Conservation (phyloP, 1,284 basidiomycete species). For the Bondarzewia mesenterica region DNA sequence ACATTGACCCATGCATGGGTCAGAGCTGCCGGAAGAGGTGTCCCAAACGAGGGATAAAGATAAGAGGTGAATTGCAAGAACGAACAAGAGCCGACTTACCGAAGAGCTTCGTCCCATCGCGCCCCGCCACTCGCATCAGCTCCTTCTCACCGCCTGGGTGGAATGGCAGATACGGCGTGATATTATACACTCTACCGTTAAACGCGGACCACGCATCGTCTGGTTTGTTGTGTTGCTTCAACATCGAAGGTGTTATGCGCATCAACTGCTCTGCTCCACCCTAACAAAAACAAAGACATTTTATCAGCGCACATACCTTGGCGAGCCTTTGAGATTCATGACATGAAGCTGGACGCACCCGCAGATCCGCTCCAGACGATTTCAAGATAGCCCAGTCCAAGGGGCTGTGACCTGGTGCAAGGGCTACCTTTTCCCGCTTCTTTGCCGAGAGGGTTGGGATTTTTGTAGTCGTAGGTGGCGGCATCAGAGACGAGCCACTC, state of each 20-base stretch:
- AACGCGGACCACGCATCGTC: slow-evolving; percentile 93
- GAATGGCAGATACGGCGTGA: slow-evolving; percentile 86
- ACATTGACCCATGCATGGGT: slow-evolving; percentile 88
- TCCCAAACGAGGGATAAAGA: not conserved
- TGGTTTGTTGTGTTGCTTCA: slow-evolving; percentile 77
- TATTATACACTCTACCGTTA: slow-evolving; percentile 94
- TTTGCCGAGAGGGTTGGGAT: slow-evolving; percentile 38
- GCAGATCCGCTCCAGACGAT: slow-evolving; percentile 67
- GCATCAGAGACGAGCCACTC: slow-evolving; percentile 24
- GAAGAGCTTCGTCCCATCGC: slow-evolving; percentile 92
- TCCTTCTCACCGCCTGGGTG: slow-evolving; percentile 95
- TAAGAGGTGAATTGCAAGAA: not conserved
- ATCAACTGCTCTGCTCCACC: slow-evolving; percentile 52
- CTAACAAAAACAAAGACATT: slow-evolving; percentile 3
- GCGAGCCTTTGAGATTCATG: not conserved
- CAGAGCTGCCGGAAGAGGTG: slow-evolving; percentile 15
- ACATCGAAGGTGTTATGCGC: slow-evolving; percentile 76
- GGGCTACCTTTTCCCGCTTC: slow-evolving; percentile 74
- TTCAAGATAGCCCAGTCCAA: slow-evolving; percentile 93
- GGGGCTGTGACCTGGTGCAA: slow-evolving; percentile 87
- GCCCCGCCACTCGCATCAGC: slow-evolving; percentile 91
- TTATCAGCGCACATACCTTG: not conserved
- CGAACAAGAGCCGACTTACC: slow-evolving; percentile 41
- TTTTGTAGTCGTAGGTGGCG: slow-evolving; percentile 50
- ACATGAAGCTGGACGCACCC: slow-evolving; percentile 39